Evolutionary conservation across 1,284 basidiomycete species (phyloP), one percentile per base, ranked within the genome.

Genomic region (Gomphus bonarii): DNA sequence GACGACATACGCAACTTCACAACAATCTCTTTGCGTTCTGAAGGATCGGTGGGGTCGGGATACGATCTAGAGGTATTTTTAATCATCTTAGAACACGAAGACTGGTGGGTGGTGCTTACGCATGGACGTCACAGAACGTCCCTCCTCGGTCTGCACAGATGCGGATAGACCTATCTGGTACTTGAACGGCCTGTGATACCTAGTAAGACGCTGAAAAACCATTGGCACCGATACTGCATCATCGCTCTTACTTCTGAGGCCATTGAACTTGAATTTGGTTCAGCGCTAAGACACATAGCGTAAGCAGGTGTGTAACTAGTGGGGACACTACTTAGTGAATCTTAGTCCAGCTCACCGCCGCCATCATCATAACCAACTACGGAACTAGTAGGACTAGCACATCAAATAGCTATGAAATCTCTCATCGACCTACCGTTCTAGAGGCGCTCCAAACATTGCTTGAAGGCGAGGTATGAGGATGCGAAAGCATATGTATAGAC

Each of bases 101-200:
- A n/a, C 46, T 46, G 43, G n/a, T 31, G 50, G 28, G 28, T 3
- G 2, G 25, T 55, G 42, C 54, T n/a, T 20, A 84, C 82, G 87
- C 87, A 68, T 88, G 84, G 33, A 91, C 79, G 67, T 91, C 88
- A 64, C 88, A 90, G 69, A 91, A 90, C 0, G 87, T 90, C 3
- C 87, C 87, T 33, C 87, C 87, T 69, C 78, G 67, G 65, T 80
- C 79, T 8, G 78, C 76, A 63, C 77, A 79, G 58, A 80, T 80
- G 49, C 75, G 68, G 52, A 80, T 75, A 46, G 78, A 79, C 61
- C 75, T 78, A 66, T 86, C 80, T 42, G 84, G 81, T 50, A 85
- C 62, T 50, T 50, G 31, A 22, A 20, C 35, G 14, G 28, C 47
- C 47, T 49, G 25, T 33, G 12, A 50, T 28, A 50, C 6, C 31